Percentiles rank a stretch among this genome's conserved stretches.
phyloP scores from a whole-genome alignment of 768 basidiomycete genomes.

The Hirschioporus abietinus region DNA sequence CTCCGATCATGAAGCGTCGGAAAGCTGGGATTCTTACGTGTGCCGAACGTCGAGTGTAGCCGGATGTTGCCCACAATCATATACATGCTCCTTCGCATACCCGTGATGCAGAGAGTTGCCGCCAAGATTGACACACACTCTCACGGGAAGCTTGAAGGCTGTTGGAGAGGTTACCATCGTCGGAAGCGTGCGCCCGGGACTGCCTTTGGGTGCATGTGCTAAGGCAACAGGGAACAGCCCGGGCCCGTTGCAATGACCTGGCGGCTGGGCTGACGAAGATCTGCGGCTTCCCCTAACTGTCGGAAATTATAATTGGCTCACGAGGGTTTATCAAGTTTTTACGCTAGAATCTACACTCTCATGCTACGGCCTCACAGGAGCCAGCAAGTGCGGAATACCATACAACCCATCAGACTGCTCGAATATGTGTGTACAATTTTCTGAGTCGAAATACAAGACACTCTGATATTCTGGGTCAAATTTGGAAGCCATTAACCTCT shows the following conservation, averaged over 20 bases:
- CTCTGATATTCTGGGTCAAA: too few species aligned
- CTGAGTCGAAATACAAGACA: too few species aligned
- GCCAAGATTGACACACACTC: neutral
- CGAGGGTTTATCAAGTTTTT: too few species aligned
- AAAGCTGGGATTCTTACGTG: neutral
- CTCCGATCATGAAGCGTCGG: neutral
- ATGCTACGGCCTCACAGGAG: too few species aligned
- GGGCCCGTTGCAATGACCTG: neutral
- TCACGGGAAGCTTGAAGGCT: slow-evolving; percentile 1
- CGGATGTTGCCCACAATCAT: neutral
- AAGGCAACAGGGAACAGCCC: neutral
- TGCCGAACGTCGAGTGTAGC: neutral
- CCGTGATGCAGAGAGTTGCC: neutral
- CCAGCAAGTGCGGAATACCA: too few species aligned
- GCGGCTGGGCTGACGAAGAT: too few species aligned
- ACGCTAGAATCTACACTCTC: too few species aligned
- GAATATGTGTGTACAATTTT: too few species aligned
- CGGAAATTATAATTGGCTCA: too few species aligned
- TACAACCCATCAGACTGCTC: too few species aligned
- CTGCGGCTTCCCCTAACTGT: too few species aligned
- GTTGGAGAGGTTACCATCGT: neutral
- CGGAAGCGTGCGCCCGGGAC: neutral
- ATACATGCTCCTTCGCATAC: neutral
- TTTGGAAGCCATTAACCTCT: too few species aligned
- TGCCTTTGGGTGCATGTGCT: neutral